Percentiles rank a stretch among this genome's conserved stretches.
Evolutionary conservation across 2,329 filamentous ascomycete species (phyloP).

Genomic region (Ophiostoma novo-ulmi): DNA sequence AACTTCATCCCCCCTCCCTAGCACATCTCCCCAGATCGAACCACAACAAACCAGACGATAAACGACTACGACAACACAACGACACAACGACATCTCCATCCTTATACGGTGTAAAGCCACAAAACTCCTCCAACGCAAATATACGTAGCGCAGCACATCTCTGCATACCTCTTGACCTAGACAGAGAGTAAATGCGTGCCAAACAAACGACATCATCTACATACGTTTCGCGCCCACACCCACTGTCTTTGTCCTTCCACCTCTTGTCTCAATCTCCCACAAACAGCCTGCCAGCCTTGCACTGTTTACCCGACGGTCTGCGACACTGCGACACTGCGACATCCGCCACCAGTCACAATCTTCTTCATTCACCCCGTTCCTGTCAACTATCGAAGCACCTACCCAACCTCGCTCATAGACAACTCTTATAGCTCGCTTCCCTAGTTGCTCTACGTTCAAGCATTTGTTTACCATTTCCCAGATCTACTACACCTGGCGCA

Average conservation of each 20-base stretch:
- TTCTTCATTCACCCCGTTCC: neutral
- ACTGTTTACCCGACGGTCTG: neutral
- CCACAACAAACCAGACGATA: neutral
- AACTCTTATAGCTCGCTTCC: neutral
- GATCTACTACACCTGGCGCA: neutral
- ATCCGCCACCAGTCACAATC: slow-evolving; percentile 1
- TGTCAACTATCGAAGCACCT: neutral
- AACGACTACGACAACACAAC: neutral
- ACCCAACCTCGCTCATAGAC: neutral
- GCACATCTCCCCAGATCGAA: neutral
- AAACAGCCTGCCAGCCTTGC: slow-evolving; percentile 1
- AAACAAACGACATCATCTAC: neutral
- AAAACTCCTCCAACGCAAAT: neutral
- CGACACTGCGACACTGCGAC: neutral
- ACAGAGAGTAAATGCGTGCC: neutral
- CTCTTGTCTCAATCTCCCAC: slow-evolving; percentile 7
- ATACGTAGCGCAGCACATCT: neutral
- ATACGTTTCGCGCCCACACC: neutral
- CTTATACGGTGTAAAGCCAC: neutral
- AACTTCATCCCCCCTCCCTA: neutral
- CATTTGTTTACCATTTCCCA: neutral
- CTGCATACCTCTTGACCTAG: neutral
- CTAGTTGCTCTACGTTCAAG: neutral
- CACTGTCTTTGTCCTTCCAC: slow-evolving; percentile 6
- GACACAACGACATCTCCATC: neutral